Evolutionary conservation across 306 rosid species (phyloP).

Genomic region (Gynostemma pentaphyllum): DNA sequence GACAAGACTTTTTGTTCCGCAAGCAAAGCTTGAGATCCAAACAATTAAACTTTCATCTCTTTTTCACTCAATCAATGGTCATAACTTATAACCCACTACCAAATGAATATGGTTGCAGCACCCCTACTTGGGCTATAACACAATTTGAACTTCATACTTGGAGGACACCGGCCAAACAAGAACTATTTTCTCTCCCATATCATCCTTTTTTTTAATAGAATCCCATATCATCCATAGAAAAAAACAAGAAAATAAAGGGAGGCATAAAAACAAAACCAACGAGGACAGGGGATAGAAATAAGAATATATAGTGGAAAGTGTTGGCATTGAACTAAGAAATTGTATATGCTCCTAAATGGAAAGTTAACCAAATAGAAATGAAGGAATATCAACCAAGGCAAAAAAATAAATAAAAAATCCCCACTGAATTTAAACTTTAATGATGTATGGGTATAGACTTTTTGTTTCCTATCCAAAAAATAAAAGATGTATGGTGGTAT

Average conservation of each 20-base stretch:
- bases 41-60: neutral
- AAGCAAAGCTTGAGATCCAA: neutral
- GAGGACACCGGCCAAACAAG: neutral
- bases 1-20: neutral
- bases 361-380: neutral
- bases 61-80: neutral
- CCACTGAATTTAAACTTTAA: neutral
- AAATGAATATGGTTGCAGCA: slow-evolving; percentile 1
- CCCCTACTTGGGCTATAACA: neutral
- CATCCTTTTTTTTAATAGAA: too few relatives aligned
- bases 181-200: neutral
- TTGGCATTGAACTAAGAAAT: neutral
- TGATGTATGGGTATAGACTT: neutral
- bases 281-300: neutral
- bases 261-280: slow-evolving; percentile 6
- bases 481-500: too few relatives aligned
- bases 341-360: neutral
- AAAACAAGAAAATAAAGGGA: neutral
- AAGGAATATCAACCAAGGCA: neutral
- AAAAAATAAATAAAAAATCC: neutral
- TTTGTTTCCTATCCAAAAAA: too few relatives aligned
- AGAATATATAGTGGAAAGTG: slow-evolving; percentile 1
- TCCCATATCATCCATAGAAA: slow-evolving; percentile 1
- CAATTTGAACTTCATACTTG: neutral
- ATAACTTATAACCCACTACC: slow-evolving; percentile 2